These are phyloP conservation scores for Zoysia pacifica DNA, from an alignment of 176 grass and related monocot species.

Conservation along the genomic window DNA sequence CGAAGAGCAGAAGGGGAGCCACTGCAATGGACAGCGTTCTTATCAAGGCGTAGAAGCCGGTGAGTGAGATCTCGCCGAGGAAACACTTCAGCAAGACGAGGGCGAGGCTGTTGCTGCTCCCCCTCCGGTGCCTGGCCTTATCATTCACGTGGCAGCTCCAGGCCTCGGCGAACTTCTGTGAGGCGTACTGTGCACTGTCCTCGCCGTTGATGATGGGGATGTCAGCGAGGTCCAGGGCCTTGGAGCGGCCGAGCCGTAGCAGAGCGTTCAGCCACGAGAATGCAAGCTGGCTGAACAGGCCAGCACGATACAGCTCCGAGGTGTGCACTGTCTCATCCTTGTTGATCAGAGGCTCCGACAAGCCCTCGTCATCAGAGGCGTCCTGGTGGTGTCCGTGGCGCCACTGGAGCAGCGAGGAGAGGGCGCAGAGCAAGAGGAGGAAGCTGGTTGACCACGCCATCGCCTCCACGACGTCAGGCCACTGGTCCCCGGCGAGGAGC, in stretches of 20 bases:
- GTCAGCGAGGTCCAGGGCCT: constrained; percentile 61
- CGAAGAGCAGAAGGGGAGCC: constrained; percentile 66
- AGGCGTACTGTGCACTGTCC: constrained; percentile 51
- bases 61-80: constrained; percentile 57
- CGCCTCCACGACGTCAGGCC: constrained; percentile 37
- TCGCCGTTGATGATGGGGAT: constrained; percentile 65
- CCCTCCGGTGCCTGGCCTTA: constrained; percentile 43
- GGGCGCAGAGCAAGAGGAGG: constrained; percentile 54
- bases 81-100: constrained; percentile 56
- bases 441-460: constrained; percentile 64
- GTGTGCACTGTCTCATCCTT: constrained; percentile 22
- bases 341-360: constrained; percentile 54
- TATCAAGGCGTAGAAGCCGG: constrained; percentile 65
- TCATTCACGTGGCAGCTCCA: constrained; percentile 56
- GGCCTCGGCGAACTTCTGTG: constrained; percentile 45
- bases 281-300: constrained; percentile 60
- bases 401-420: constrained; percentile 12
- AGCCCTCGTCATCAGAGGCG: neutral
- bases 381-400: neutral
- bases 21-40: constrained; percentile 45
- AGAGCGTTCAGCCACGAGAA: constrained; percentile 89
- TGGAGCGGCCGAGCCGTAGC: constrained; percentile 66
- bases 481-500: constrained; percentile 22
- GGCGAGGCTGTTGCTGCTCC: constrained; percentile 42
- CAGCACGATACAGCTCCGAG: constrained; percentile 46